Evolutionary conservation across 129 eudicot genomes (phyloP).

Genomic region (Centaurea solstitialis): DNA sequence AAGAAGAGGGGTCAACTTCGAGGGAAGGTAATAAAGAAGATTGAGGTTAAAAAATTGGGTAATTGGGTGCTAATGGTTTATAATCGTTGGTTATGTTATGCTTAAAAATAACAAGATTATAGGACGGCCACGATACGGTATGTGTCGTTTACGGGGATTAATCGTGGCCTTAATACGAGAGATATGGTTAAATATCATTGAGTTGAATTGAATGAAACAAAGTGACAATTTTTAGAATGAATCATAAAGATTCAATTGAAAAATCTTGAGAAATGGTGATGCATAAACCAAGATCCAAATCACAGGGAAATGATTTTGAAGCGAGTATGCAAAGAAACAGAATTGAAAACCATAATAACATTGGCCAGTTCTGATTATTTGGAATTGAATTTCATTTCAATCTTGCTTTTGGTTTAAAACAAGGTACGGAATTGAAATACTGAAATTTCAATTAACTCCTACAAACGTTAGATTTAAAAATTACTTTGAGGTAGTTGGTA

Average conservation of each 20-base stretch:
- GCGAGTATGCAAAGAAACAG: no score
- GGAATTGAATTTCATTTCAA: no score
- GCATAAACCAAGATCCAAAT: no score
- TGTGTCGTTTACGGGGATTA: background rate
- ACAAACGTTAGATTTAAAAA: no score
- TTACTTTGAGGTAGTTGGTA: no score
- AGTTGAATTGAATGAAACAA: background rate
- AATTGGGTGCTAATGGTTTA: slow-evolving; percentile 1
- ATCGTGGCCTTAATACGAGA: slow-evolving; percentile 12
- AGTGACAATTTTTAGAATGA: background rate
- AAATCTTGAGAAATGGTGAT: no score
- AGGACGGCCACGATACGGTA: background rate
- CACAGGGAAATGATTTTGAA: no score
- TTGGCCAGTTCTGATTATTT: no score
- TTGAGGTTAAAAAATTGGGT: background rate
- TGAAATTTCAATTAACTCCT: no score
- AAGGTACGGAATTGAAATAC: no score
- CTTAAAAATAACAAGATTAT: slow-evolving; percentile 10
- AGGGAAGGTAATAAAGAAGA: slow-evolving; percentile 33
- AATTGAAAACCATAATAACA: no score
- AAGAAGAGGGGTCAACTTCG: slow-evolving; percentile 25
- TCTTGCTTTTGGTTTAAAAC: no score
- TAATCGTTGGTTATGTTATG: background rate
- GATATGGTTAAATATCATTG: background rate
- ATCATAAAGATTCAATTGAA: background rate